Evolutionary conservation across 805 yeast genomes (phyloP).

Genomic region (Lipomyces sp.): DNA sequence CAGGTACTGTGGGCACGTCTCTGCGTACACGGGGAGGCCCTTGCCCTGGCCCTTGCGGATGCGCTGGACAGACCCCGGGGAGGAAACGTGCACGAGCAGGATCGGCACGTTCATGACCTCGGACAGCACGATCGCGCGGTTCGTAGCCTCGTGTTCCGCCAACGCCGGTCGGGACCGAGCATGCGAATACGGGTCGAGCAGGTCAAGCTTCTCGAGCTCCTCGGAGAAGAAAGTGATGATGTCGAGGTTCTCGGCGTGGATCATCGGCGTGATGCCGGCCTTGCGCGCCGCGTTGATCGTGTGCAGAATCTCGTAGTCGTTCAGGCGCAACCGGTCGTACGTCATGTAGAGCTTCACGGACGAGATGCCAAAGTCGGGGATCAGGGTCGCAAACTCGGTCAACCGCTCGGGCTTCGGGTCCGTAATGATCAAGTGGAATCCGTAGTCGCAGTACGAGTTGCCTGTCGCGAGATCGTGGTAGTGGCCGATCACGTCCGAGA

Average conservation of each 20-base stretch:
- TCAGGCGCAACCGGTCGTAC: constrained; percentile 44
- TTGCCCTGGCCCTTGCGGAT: constrained; percentile 46
- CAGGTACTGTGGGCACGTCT: constrained; percentile 53
- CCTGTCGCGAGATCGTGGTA: constrained; percentile 37
- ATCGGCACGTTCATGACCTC: constrained; percentile 47
- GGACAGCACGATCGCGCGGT: constrained; percentile 47
- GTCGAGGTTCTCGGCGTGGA: constrained; percentile 52
- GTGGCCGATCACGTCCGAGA: constrained; percentile 36
- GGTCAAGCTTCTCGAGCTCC: constrained; percentile 41
- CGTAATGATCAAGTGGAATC: constrained; percentile 47
- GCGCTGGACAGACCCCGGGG: constrained; percentile 43
- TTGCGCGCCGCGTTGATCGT: constrained; percentile 43
- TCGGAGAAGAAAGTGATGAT: constrained; percentile 45
- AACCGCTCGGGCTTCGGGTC: constrained; percentile 38
- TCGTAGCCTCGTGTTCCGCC: constrained; percentile 52
- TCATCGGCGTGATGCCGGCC: constrained; percentile 48
- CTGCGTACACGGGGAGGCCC: constrained; percentile 46
- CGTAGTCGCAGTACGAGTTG: constrained; percentile 47
- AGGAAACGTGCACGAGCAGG: constrained; percentile 50
- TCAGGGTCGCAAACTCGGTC: constrained; percentile 39
- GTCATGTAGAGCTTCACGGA: constrained; percentile 48
- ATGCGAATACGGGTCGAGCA: constrained; percentile 47
- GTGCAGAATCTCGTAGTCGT: constrained; percentile 44
- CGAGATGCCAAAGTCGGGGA: constrained; percentile 42
- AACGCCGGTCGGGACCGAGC: constrained; percentile 47